Evolutionary conservation across 139 green algal genomes (phyloP), one percentile per base, ranked within the genome.

Genomic region (Chlamydomonas asymmetrica): DNA sequence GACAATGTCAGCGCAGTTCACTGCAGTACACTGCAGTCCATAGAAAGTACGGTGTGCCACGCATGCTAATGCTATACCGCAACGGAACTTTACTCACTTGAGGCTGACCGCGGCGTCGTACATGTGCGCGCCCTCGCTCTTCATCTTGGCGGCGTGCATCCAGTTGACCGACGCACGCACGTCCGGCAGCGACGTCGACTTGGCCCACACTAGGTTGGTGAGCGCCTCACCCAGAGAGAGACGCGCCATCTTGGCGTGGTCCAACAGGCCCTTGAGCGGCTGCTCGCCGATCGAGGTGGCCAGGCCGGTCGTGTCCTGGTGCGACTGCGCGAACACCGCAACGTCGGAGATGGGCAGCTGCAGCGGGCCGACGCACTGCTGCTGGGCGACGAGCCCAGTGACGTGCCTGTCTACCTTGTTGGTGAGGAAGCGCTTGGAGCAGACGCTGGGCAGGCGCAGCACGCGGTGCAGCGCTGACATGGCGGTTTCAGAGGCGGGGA

Each of bases 141-240:
- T 87, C 91, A 99, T 97, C 89, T 99, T 99, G 72, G 96, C 97
- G 7, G 97, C 97, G 80, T 97, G 95, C 97, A 99, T 99, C 97
- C 97, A 99, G 91, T 99, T 99, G 63, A 97, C 95, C 27, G 84
- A 94, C 18, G 94, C 92, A 81, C 97, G 97, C 63, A 99, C 84
- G 78, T 99, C 92, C 0, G 78, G 63, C 69, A 98, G 78, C 39
- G 72, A 63, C 4, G 93, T 97, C 29, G 91, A 87, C 29, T 85
- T 80, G 20, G 84, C 92, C 86, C 87, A 97, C 52, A 96, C 89
- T 39, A 99, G 87, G 90, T 99, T 99, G 63, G 93, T 98, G 4
- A 99, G 80, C 1, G 96, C 87, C 89, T 99, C 96, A 16, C 89
- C 96, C 40, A 99, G 85, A 2, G 93, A 84, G 63, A 99, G 83